Conservation (phyloP, 352 stramenopile genomes). For the Globisporangium viniferum region DNA sequence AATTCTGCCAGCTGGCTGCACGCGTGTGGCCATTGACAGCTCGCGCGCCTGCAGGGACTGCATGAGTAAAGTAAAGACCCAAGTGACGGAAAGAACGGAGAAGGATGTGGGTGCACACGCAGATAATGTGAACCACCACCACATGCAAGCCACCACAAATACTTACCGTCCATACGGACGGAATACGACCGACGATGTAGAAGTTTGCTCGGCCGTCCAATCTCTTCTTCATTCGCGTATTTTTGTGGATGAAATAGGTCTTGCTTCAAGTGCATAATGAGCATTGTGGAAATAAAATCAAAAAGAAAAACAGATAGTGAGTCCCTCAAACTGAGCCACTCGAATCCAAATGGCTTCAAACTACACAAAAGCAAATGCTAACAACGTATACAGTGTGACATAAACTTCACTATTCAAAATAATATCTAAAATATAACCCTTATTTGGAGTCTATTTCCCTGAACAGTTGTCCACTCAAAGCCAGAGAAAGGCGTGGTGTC, state of each 20-base stretch:
- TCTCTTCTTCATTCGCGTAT: not conserved
- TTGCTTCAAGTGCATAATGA: not conserved
- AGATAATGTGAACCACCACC: not conserved
- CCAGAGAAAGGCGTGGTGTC: not conserved
- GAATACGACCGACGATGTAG: constrained; percentile 3
- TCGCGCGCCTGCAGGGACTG: not conserved
- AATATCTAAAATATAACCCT: not conserved
- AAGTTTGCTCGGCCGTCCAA: not conserved
- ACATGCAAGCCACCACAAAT: not conserved
- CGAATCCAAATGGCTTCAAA: not conserved
- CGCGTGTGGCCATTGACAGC: not conserved
- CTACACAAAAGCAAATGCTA: not conserved
- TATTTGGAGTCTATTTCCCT: not conserved
- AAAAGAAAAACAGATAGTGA: not conserved
- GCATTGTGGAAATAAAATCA: not conserved
- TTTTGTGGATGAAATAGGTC: not conserved
- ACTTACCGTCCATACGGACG: not conserved
- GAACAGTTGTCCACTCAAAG: not conserved
- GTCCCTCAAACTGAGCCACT: not conserved
- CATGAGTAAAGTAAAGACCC: not conserved
- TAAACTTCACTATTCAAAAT: not conserved
- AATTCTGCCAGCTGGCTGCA: not conserved
- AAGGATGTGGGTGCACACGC: not conserved
- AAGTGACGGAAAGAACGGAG: not conserved
- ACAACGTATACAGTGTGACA: no score